Conservation (phyloP, 2,329 filamentous ascomycete species). For the Moelleriella libera region DNA sequence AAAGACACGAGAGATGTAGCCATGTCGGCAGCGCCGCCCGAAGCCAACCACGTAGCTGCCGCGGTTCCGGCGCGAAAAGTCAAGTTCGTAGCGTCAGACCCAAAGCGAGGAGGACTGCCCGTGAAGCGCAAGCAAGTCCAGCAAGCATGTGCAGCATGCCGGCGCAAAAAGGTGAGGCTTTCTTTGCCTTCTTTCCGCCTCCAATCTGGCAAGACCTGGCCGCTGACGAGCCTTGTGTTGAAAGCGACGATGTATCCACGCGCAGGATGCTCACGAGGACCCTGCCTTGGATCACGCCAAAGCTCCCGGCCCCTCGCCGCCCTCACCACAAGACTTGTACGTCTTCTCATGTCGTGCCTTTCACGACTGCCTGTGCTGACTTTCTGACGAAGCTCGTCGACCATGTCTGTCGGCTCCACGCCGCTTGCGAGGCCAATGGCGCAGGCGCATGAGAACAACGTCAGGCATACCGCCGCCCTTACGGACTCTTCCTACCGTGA, state of each 20-base stretch:
- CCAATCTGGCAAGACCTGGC: not conserved
- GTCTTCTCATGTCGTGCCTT: conserved; percentile 3
- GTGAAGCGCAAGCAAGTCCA: conserved; percentile 46
- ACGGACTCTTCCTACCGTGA: not conserved
- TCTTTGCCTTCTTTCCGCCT: not conserved
- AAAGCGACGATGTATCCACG: conserved; percentile 30
- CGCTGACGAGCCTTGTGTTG: not conserved
- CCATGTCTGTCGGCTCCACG: not conserved
- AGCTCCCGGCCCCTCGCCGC: conserved; percentile 10
- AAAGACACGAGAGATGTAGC: not conserved
- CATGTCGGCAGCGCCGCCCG: not conserved
- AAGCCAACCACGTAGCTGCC: not conserved
- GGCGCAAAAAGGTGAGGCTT: conserved; percentile 34
- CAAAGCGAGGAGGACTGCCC: conserved; percentile 32
- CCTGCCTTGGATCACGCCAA: conserved; percentile 11
- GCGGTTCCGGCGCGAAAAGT: conserved; percentile 17
- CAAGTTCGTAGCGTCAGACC: conserved; percentile 43
- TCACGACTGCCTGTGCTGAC: not conserved
- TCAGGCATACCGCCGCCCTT: not conserved
- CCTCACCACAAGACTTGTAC: conserved; percentile 17
- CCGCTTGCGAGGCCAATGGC: not conserved
- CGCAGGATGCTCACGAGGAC: conserved; percentile 18
- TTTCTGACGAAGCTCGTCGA: not conserved
- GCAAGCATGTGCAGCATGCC: conserved; percentile 41
- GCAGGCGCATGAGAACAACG: conserved; percentile 1